phyloP scores from a whole-genome alignment of 1,284 basidiomycete species.

The Ceratobasidium sp. region DNA sequence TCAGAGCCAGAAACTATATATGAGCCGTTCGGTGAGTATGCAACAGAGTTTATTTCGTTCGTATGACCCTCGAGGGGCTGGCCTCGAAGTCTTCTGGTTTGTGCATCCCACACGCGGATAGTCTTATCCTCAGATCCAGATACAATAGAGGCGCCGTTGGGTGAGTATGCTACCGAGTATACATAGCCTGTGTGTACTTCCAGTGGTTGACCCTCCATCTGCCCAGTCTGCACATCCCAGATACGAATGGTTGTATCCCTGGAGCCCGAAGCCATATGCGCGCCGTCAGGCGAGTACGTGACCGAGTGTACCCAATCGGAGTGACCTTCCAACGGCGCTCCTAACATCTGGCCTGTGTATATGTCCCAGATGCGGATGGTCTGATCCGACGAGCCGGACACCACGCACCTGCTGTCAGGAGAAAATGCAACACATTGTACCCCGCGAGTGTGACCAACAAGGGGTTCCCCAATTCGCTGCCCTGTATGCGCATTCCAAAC shows the following conservation, averaged over 20 bases:
- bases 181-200: slow-evolving; percentile 20
- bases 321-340: slow-evolving; percentile 30
- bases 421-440: slow-evolving; percentile 23
- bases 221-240: slow-evolving; percentile 22
- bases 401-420: slow-evolving; percentile 28
- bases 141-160: slow-evolving; percentile 8
- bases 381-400: slow-evolving; percentile 12
- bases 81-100: background rate
- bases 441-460: background rate
- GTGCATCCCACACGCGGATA: slow-evolving; percentile 19
- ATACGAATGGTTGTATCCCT: slow-evolving; percentile 33
- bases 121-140: slow-evolving; percentile 26
- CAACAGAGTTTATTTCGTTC: background rate
- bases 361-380: slow-evolving; percentile 43
- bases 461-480: background rate
- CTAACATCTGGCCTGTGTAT: background rate
- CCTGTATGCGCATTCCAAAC: slow-evolving; percentile 23
- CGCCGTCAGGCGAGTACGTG: slow-evolving; percentile 30
- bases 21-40: slow-evolving; percentile 35
- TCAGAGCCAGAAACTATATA: too few relatives aligned
- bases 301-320: background rate
- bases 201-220: background rate
- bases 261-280: slow-evolving; percentile 9
- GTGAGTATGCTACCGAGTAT: slow-evolving; percentile 24
- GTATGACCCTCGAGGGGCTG: background rate